phyloP scores from a whole-genome alignment of 139 green algal genomes.

The Protoeuglena noctilucae region DNA sequence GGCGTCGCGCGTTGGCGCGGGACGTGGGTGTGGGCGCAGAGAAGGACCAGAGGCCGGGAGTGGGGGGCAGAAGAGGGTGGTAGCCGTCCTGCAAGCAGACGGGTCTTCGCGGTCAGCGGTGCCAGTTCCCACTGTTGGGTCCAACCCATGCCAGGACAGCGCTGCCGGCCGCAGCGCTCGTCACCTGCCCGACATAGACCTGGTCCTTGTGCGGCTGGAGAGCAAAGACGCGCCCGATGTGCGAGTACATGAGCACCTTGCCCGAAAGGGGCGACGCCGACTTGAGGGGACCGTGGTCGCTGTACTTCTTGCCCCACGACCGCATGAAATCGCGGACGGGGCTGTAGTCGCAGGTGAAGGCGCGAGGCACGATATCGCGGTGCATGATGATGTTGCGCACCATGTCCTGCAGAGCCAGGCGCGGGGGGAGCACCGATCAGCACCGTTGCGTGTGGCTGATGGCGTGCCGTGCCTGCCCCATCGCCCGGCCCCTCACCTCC shows the following conservation, averaged over 20 bases:
- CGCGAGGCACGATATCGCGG: conserved; percentile 32
- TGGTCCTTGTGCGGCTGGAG: conserved; percentile 59
- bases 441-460: too few species aligned
- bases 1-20: too few species aligned
- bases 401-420: too few species aligned
- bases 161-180: conserved; percentile 34
- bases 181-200: conserved; percentile 21
- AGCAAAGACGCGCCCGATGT: conserved; percentile 65
- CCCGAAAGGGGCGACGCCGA: conserved; percentile 18
- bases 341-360: conserved; percentile 39
- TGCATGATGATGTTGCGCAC: conserved; percentile 28
- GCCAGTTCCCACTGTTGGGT: too few species aligned
- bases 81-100: conserved; percentile 3
- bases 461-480: too few species aligned
- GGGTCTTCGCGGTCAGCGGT: too few species aligned
- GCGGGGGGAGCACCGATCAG: too few species aligned
- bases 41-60: conserved; percentile 2
- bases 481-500: too few species aligned
- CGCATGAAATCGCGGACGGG: conserved; percentile 18
- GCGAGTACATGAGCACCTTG: conserved; percentile 68
- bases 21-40: too few species aligned
- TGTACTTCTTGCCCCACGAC: conserved; percentile 39
- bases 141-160: too few species aligned
- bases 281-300: conserved; percentile 52
- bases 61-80: not conserved